Conservation (phyloP, 352 stramenopile genomes). For the Phytopythium mirpurense region DNA sequence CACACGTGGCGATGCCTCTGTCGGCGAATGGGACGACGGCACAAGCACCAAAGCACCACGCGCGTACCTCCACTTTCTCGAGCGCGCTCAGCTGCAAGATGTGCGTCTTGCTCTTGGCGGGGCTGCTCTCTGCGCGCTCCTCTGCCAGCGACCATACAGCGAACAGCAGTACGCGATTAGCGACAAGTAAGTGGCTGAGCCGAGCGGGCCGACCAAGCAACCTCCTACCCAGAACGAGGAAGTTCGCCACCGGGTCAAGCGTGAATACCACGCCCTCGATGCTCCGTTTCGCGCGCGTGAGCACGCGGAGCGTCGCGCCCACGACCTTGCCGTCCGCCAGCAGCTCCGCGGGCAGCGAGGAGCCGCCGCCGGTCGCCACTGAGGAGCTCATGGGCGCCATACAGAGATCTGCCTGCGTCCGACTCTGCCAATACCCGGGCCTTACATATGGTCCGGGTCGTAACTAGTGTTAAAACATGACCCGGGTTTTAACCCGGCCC, state of each 20-base stretch:
- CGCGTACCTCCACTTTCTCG: slow-evolving; percentile 49
- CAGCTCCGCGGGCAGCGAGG: slow-evolving; percentile 47
- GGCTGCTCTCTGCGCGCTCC: slow-evolving; percentile 32
- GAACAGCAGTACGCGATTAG: no score
- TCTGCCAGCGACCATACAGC: slow-evolving; percentile 20
- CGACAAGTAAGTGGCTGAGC: no score
- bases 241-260: slow-evolving; percentile 68
- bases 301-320: slow-evolving; percentile 59
- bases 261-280: slow-evolving; percentile 79
- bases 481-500: no score
- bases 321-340: slow-evolving; percentile 56
- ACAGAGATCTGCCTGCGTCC: no score
- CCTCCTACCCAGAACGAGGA: slow-evolving; percentile 64
- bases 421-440: no score
- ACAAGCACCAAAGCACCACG: no score
- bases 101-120: slow-evolving; percentile 56
- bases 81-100: slow-evolving; percentile 72
- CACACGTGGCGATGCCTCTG: no score
- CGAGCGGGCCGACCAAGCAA: no score
- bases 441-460: background rate
- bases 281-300: slow-evolving; percentile 34
- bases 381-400: slow-evolving; percentile 26
- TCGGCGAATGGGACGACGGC: no score
- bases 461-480: no score
- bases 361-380: slow-evolving; percentile 19